Percentiles rank a stretch among this genome's conserved stretches.
phyloP scores from a whole-genome alignment of 192 early-diverging fungal species.

The Obelidium mucronatum region DNA sequence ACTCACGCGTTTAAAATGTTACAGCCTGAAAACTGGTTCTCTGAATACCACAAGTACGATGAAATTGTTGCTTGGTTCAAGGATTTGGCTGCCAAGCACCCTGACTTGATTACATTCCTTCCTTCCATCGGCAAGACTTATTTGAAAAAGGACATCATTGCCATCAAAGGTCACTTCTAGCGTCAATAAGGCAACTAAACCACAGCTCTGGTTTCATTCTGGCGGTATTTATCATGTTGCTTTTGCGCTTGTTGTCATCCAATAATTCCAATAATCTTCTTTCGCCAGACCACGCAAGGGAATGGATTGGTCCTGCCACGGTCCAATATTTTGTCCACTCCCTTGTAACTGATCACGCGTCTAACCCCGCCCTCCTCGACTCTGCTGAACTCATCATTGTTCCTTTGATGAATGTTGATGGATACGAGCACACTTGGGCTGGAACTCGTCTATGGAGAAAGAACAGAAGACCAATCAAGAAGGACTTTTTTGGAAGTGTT shows the following conservation, averaged over 20 bases:
- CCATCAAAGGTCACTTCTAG: slow-evolving; percentile 52
- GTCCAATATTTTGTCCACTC: slow-evolving; percentile 59
- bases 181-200: slow-evolving; percentile 45
- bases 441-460: slow-evolving; percentile 65
- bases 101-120: slow-evolving; percentile 57
- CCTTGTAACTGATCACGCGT: slow-evolving; percentile 48
- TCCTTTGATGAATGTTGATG: slow-evolving; percentile 67
- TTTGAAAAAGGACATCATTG: slow-evolving; percentile 65
- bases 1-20: background rate
- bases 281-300: slow-evolving; percentile 67
- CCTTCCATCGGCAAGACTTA: slow-evolving; percentile 67
- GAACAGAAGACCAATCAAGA: slow-evolving; percentile 51
- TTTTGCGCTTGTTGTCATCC: background rate
- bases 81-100: slow-evolving; percentile 51
- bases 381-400: slow-evolving; percentile 60
- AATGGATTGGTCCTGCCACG: slow-evolving; percentile 61
- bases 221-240: slow-evolving; percentile 1
- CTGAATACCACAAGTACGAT: slow-evolving; percentile 52
- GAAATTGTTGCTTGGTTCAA: slow-evolving; percentile 60
- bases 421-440: slow-evolving; percentile 61
- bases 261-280: background rate
- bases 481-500: slow-evolving; percentile 32
- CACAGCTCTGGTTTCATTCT: slow-evolving; percentile 51
- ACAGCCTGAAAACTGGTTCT: slow-evolving; percentile 50
- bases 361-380: slow-evolving; percentile 51